Evolutionary conservation across 1,284 basidiomycete species (phyloP).

Genomic region (Phylloboletellus chloephorus): DNA sequence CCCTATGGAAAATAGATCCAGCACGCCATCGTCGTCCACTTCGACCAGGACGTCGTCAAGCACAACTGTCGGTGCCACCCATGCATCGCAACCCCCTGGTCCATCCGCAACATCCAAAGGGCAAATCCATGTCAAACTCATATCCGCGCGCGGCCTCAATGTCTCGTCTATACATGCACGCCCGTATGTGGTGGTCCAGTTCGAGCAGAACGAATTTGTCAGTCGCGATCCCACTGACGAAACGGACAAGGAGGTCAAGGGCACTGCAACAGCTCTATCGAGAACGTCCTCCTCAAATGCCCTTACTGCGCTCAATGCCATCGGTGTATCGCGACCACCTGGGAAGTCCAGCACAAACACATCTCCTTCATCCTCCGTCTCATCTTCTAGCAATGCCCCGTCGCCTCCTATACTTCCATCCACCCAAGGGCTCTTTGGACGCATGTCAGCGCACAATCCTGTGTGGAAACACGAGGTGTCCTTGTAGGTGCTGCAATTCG

Average conservation of each 20-base stretch:
- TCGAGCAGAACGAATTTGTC: slow-evolving; percentile 99
- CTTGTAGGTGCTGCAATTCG: slow-evolving; percentile 60
- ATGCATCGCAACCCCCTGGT: slow-evolving; percentile 31
- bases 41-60: slow-evolving; percentile 31
- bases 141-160: slow-evolving; percentile 85
- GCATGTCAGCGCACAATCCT: slow-evolving; percentile 77
- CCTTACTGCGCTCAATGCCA: slow-evolving; percentile 63
- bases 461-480: slow-evolving; percentile 99
- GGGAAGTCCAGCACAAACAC: slow-evolving; percentile 32
- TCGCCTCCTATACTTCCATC: slow-evolving; percentile 31
- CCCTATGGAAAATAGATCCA: slow-evolving; percentile 35
- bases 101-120: slow-evolving; percentile 54
- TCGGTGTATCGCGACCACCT: slow-evolving; percentile 48
- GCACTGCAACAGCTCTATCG: slow-evolving; percentile 61
- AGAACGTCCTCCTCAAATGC: slow-evolving; percentile 57
- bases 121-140: slow-evolving; percentile 93
- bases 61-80: slow-evolving; percentile 21
- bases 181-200: slow-evolving; percentile 96
- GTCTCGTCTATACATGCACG: slow-evolving; percentile 62
- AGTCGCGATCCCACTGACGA: slow-evolving; percentile 86
- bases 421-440: slow-evolving; percentile 54
- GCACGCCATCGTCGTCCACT: slow-evolving; percentile 38
- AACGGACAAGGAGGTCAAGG: slow-evolving; percentile 82
- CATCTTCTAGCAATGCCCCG: slow-evolving; percentile 34
- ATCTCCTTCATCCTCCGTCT: slow-evolving; percentile 38